Percentiles rank a stretch among this genome's conserved stretches.
Evolutionary conservation across 257 asterid species (phyloP).

Genomic region (Eustoma russellianum): DNA sequence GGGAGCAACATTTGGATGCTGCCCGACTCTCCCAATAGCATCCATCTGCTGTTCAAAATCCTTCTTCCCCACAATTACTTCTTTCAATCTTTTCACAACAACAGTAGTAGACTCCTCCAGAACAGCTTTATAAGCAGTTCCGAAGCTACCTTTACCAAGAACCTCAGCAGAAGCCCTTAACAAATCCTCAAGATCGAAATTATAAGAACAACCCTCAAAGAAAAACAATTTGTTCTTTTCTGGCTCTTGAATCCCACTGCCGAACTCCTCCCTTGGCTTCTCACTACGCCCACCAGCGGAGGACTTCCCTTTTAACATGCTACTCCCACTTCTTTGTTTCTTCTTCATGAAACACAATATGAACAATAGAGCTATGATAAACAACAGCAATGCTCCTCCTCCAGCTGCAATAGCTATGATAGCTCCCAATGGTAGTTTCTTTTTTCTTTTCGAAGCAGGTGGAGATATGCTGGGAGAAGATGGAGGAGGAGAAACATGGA

Average conservation of each 20-base stretch:
- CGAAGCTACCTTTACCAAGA: constrained; percentile 88
- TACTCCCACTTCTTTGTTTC: constrained; percentile 25
- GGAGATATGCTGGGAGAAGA: constrained; percentile 29
- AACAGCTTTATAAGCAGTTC: constrained; percentile 89
- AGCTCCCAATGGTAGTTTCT: constrained; percentile 44
- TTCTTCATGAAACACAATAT: constrained; percentile 46
- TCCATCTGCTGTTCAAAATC: constrained; percentile 99
- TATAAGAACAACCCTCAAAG: constrained; percentile 86
- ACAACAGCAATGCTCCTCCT: constrained; percentile 42
- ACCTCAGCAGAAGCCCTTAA: constrained; percentile 94
- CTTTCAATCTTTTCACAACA: constrained; percentile 87
- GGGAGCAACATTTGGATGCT: constrained; percentile 67
- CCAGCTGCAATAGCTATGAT: constrained; percentile 84
- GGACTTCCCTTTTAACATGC: constrained; percentile 54
- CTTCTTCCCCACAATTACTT: constrained; percentile 81
- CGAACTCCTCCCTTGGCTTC: constrained; percentile 81
- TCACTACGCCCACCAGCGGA: constrained; percentile 62
- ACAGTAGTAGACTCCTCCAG: constrained; percentile 90
- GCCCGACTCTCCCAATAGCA: constrained; percentile 68
- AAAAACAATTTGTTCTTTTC: constrained; percentile 82
- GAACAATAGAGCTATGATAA: constrained; percentile 38
- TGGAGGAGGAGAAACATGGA: constrained; percentile 27
- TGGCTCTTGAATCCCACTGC: constrained; percentile 88
- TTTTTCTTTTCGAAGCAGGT: constrained; percentile 17
- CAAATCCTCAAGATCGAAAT: constrained; percentile 90